Conservation (phyloP, 108 stramenopile genomes). For the Mediolabrus comicus region DNA sequence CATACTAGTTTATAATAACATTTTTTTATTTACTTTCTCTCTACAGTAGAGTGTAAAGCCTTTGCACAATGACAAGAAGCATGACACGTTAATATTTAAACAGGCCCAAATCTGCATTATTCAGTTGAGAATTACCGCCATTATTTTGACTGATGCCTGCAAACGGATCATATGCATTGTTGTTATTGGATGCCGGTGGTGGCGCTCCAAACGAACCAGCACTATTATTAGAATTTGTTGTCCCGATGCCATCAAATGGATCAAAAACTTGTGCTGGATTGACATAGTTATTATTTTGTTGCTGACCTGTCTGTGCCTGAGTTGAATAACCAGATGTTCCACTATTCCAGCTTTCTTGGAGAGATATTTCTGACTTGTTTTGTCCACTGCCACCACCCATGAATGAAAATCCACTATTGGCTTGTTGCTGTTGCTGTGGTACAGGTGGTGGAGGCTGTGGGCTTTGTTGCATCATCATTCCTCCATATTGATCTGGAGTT, state of each 20-base stretch:
- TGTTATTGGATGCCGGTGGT: not conserved
- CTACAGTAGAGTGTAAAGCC: not conserved
- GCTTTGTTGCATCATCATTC: slow-evolving; percentile 1
- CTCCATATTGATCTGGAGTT: slow-evolving; percentile 4
- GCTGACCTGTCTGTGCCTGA: slow-evolving; percentile 7
- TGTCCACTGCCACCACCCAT: slow-evolving; percentile 17
- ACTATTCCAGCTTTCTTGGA: not conserved
- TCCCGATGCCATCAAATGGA: slow-evolving; percentile 37
- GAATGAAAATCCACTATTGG: slow-evolving; percentile 30
- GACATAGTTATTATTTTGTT: not conserved
- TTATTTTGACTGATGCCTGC: slow-evolving; percentile 6
- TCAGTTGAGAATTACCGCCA: slow-evolving; percentile 6
- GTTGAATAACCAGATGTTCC: slow-evolving; percentile 1
- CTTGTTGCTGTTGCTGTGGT: not conserved
- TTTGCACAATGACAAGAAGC: not conserved
- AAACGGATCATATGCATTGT: slow-evolving; percentile 29
- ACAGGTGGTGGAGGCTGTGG: not conserved
- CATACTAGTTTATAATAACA: not conserved
- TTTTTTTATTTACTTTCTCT: not conserved
- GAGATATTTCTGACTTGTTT: not conserved
- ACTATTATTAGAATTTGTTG: slow-evolving; percentile 1
- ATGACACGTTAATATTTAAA: slow-evolving; percentile 28
- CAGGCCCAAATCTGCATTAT: slow-evolving; percentile 44
- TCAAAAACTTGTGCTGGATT: slow-evolving; percentile 25
- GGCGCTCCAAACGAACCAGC: not conserved